Evolutionary conservation across 257 asterid genomes (phyloP).

Genomic region (Solanum appendiculatum): DNA sequence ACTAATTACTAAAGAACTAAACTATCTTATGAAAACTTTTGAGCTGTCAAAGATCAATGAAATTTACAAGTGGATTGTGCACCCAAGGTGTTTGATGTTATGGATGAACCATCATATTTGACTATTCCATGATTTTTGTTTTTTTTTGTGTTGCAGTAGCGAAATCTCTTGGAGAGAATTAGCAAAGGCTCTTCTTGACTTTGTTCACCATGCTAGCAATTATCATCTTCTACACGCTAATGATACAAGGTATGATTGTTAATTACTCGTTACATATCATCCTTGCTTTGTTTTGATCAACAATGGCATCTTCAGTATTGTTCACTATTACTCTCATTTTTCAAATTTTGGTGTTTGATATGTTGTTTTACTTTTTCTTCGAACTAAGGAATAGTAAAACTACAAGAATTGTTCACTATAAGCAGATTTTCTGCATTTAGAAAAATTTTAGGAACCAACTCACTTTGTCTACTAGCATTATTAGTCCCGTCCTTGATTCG

Average conservation of each 20-base stretch:
- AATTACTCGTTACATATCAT: no score
- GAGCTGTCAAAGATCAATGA: neutral
- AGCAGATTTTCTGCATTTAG: no score
- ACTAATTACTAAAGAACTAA: no score
- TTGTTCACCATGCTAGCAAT: neutral
- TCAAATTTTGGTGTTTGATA: neutral
- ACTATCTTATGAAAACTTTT: no score
- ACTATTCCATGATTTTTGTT: neutral
- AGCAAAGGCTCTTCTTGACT: neutral
- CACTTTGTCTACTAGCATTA: no score
- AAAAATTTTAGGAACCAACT: no score
- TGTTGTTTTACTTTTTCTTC: neutral
- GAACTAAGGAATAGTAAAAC: neutral
- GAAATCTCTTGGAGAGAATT: no score
- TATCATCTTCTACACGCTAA: neutral
- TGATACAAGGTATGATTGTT: neutral
- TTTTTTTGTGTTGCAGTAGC: no score
- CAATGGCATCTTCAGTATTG: neutral
- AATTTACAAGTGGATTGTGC: neutral
- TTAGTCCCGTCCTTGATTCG: no score
- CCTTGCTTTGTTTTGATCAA: no score
- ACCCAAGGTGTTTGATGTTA: neutral
- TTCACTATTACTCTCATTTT: no score
- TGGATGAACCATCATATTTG: neutral
- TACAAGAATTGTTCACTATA: neutral